Evolutionary conservation across 352 stramenopile species (phyloP).

Genomic region (Globisporangium paddicum): DNA sequence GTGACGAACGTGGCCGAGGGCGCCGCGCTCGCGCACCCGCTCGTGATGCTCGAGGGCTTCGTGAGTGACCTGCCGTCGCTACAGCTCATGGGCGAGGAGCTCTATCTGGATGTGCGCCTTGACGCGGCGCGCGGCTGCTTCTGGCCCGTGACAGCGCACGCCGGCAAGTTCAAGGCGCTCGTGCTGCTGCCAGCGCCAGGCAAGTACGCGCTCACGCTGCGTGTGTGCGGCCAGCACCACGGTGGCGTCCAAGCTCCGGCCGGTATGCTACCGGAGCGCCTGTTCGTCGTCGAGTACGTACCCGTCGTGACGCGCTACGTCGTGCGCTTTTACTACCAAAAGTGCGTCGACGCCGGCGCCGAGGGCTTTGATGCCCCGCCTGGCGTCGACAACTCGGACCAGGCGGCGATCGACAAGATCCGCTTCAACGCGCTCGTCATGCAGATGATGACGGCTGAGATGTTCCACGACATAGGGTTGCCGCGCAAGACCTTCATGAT

Average conservation of each 20-base stretch:
- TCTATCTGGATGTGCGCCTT: slow-evolving; percentile 41
- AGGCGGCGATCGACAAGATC: slow-evolving; percentile 40
- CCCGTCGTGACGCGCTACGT: slow-evolving; percentile 24
- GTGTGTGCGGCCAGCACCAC: not conserved
- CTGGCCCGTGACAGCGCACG: slow-evolving; percentile 39
- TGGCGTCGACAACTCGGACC: slow-evolving; percentile 48
- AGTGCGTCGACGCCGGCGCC: slow-evolving; percentile 28
- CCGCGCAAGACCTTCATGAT: slow-evolving; percentile 46
- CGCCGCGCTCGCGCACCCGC: slow-evolving; percentile 57
- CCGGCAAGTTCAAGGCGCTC: slow-evolving; percentile 56
- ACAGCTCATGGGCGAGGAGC: slow-evolving; percentile 5
- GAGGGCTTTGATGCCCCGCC: slow-evolving; percentile 58
- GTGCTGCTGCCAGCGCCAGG: slow-evolving; percentile 45
- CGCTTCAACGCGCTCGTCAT: slow-evolving; percentile 55
- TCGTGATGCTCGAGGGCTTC: slow-evolving; percentile 48
- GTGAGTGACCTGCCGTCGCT: slow-evolving; percentile 12
- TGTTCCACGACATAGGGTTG: slow-evolving; percentile 38
- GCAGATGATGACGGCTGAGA: slow-evolving; percentile 48
- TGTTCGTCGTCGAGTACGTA: slow-evolving; percentile 36
- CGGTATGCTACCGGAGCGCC: not conserved
- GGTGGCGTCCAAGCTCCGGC: not conserved
- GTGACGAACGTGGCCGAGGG: slow-evolving; percentile 84
- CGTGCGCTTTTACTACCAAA: slow-evolving; percentile 72
- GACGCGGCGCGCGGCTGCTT: slow-evolving; percentile 20
- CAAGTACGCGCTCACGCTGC: slow-evolving; percentile 31